Base-by-base conservation (phyloP, 768 basidiomycete genomes). In the Phylloporus arenicola region DNA sequence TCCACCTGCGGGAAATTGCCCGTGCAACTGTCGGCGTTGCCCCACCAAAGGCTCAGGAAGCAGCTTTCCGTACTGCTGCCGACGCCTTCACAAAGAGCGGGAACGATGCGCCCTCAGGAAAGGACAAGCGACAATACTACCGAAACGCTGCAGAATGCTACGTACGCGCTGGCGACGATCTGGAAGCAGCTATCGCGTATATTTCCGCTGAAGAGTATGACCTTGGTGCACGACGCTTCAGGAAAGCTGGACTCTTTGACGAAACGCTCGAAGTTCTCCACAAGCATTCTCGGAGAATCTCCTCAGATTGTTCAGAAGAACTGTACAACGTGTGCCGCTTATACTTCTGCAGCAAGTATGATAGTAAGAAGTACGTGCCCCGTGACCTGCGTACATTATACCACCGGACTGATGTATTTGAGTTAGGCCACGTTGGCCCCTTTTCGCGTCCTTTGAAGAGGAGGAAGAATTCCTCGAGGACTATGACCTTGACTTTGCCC, bases 391-490 rank as follows among this genome's bases (percentile, higher is more conserved):
- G 27, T 48, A 53, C 42, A 1, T 43, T 12, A 3, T 4, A 3
- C 43, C 11, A 12, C 14, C 11, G n/a, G 19, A 16, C 45, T 53
- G 16, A 63, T 6, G 13, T 13, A 11, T 27, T 34, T 30, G 34
- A 40, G 12, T 55, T 35, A 85, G 85, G 20, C 62, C 65, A 67
- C 76, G 61, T 75, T 74, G 19, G 48, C 67, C 48, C 6, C 60
- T 86, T 3, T 87, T 87, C 51, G 52, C 68, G 0, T 68, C 73
- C 1, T 64, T 72, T 1, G 77, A 85, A 19, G 79, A 82, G 19
- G 71, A 72, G 19, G 54, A 83, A n/a, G 74, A 76, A 33, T 87
- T 80, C 51, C 69, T 82, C 16, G 75, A 82, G 48, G 73, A 79
- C 4, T 72, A 73, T 40, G 76, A 75, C 33, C 64, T 86, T 6